Percentiles rank a stretch among this genome's conserved stretches.
Evolutionary conservation across 345 rosid species (phyloP).

Genomic region (Trapa incisa): DNA sequence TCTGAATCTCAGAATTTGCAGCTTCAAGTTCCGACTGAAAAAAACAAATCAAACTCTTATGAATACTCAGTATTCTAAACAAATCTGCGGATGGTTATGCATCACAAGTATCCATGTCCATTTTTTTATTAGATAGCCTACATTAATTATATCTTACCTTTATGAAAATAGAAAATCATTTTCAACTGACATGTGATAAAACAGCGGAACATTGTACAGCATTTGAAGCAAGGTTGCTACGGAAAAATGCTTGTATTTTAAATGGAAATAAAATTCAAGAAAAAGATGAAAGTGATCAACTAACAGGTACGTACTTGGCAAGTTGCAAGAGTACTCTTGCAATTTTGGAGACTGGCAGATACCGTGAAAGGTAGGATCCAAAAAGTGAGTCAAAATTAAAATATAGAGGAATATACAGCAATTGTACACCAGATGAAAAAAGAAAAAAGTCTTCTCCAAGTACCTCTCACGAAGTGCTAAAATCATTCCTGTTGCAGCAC

Average conservation of each 20-base stretch:
- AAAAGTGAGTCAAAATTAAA: background rate
- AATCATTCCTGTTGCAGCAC: constrained; percentile 72
- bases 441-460: background rate
- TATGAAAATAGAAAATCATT: background rate
- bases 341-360: constrained; percentile 61
- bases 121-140: background rate
- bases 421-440: background rate
- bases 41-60: background rate
- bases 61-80: background rate
- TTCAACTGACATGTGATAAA: background rate
- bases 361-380: constrained; percentile 4
- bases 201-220: background rate
- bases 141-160: background rate
- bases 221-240: background rate
- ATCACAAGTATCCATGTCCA: background rate
- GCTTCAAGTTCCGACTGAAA: constrained; percentile 61
- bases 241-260: background rate
- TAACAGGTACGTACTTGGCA: constrained; percentile 50
- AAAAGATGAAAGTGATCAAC: background rate
- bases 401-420: background rate
- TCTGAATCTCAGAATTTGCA: constrained; percentile 62
- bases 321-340: constrained; percentile 57
- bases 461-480: constrained; percentile 87
- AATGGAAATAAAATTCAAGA: background rate
- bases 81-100: background rate